Percentiles rank a stretch among this genome's conserved stretches.
These are phyloP conservation scores for Flaveria floridana DNA, from an alignment of 140 eudicot species.

Conservation along the genomic window DNA sequence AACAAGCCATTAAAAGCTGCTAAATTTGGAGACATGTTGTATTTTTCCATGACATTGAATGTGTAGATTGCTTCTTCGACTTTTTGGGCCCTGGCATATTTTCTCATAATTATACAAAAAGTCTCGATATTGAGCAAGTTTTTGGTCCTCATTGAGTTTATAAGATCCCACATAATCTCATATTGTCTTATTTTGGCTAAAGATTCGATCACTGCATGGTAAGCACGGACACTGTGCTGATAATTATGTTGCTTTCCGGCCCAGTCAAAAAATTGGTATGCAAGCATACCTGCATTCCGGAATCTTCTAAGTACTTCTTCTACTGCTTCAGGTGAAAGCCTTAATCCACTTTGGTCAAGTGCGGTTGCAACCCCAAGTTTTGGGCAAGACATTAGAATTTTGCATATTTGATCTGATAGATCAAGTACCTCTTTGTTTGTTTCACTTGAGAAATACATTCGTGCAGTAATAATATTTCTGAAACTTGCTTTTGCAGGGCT, in stretches of 20 bases:
- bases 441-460: conserved; percentile 58
- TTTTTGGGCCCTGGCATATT: conserved; percentile 80
- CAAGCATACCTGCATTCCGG: conserved; percentile 81
- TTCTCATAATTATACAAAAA: conserved; percentile 90
- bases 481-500: conserved; percentile 23
- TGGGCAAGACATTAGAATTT: conserved; percentile 76
- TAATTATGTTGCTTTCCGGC: conserved; percentile 77
- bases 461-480: conserved; percentile 25
- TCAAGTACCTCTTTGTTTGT: conserved; percentile 40
- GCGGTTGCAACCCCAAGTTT: conserved; percentile 69
- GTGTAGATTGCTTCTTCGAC: conserved; percentile 85
- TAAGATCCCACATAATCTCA: conserved; percentile 93
- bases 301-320: conserved; percentile 71
- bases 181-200: conserved; percentile 90
- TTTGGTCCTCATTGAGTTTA: conserved; percentile 69
- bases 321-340: conserved; percentile 64
- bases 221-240: conserved; percentile 64
- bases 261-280: conserved; percentile 79
- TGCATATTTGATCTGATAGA: conserved; percentile 48
- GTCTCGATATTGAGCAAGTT: conserved; percentile 74
- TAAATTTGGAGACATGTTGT: conserved; percentile 60
- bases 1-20: conserved; percentile 86
- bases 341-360: conserved; percentile 78
- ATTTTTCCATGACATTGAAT: conserved; percentile 79
- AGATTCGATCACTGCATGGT: conserved; percentile 82